Evolutionary conservation across 2,329 filamentous ascomycete species (phyloP), one percentile per base, ranked within the genome.

Genomic region (Diaporthe citriasiana): DNA sequence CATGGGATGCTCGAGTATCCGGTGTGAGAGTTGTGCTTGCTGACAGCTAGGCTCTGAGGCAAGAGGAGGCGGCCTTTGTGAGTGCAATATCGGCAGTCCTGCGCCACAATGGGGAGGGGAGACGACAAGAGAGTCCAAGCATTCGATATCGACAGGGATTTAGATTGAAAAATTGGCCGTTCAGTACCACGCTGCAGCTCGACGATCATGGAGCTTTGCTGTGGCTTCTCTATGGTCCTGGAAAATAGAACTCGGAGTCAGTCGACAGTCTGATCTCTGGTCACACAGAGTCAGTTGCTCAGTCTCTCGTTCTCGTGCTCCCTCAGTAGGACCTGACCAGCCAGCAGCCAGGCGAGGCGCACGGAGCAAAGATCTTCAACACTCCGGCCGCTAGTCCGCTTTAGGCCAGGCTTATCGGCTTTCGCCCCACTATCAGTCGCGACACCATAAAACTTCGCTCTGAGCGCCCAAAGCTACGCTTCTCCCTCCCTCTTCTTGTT

Each of bases 401-500:
- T n/a, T 4, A 6, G 74, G 72, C 59, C 40, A 40, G 74, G 15
- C 33, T 33, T 1, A 13, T 53, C 45, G 22, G 4, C 10, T 8
- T 15, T 19, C 10, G 65, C 70, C 59, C 68, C 68, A 73, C 70
- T 42, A 17, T 10, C 50, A 45, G 63, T 51, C 55, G 69, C 69
- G 66, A 56, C 68, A 73, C 76, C 78, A 45, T 74, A 78, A 78
- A 77, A 73, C 60, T 74, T 76, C 68, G 47, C 40, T 50, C 68
- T 25, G 69, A 70, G 60, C 69, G 76, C 72, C 57, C 75, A 72
- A 73, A 69, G 72, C 55, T 71, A 45, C 69, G 63, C 70, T 80
- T 80, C 79, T 77, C 60, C 77, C 80, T 81, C 85, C 84, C 80
- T 83, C 81, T 85, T 90, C 89, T 87, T 86, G 85, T 88, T 89